Percentiles rank a stretch among this genome's conserved stretches.
phyloP scores from a whole-genome alignment of 805 yeast species.

The Candida endomychidarum region DNA sequence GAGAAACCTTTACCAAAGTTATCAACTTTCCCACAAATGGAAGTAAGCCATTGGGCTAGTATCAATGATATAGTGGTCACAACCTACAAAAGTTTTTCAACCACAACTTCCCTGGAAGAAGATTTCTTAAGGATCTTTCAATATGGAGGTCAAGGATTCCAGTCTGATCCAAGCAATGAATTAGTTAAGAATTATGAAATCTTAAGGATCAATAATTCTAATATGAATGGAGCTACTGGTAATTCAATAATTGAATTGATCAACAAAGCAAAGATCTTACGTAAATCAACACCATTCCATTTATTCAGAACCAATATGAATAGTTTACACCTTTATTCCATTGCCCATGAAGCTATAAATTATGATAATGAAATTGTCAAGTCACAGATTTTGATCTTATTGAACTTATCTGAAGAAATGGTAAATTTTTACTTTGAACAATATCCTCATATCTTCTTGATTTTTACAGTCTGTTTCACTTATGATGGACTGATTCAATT shows the following conservation, averaged over 20 bases:
- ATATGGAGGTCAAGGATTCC: constrained; percentile 27
- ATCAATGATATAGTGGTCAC: constrained; percentile 56
- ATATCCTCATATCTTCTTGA: constrained; percentile 11
- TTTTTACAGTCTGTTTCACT: constrained; percentile 18
- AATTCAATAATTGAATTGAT: constrained; percentile 53
- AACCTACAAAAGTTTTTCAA: constrained; percentile 32
- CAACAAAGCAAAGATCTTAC: constrained; percentile 68
- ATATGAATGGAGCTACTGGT: constrained; percentile 16
- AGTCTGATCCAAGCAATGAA: constrained; percentile 17
- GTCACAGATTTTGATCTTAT: constrained; percentile 63
- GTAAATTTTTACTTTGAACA: constrained; percentile 14
- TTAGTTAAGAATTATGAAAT: constrained; percentile 28
- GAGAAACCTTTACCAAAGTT: constrained; percentile 67
- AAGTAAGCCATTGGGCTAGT: constrained; percentile 66
- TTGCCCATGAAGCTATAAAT: constrained; percentile 63
- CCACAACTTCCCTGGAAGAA: constrained; percentile 15
- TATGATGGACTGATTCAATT: constrained; percentile 21
- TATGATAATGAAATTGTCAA: constrained; percentile 56
- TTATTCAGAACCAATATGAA: constrained; percentile 53
- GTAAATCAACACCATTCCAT: constrained; percentile 84
- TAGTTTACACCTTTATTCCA: constrained; percentile 49
- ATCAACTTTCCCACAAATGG: constrained; percentile 58
- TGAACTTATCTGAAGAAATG: constrained; percentile 53
- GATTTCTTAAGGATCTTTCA: constrained; percentile 29
- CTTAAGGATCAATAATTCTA: constrained; percentile 11